A percentile compares a stretch with the other conserved stretches of the same genome.
Conservation (phyloP, 495 filamentous ascomycete species). For the Penicillium nucicola region DNA sequence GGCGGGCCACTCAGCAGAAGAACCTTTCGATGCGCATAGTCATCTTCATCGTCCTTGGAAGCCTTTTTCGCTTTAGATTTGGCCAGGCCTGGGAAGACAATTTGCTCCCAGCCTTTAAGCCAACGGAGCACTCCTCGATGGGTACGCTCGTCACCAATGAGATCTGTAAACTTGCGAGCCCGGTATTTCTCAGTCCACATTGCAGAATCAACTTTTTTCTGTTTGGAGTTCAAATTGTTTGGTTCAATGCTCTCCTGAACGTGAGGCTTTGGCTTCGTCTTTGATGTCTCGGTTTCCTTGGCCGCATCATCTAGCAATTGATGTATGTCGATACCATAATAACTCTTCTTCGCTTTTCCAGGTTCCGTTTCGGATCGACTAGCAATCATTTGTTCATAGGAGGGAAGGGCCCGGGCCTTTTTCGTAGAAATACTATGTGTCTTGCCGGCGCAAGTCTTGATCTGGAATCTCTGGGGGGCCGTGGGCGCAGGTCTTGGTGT, state of each 20-base stretch:
- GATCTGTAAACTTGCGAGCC: conserved; percentile 84
- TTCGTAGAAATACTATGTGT: conserved; percentile 53
- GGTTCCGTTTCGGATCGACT: conserved; percentile 63
- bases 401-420: conserved; percentile 40
- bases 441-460: conserved; percentile 67
- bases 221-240: conserved; percentile 29
- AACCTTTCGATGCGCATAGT: conserved; percentile 76
- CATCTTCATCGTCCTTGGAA: conserved; percentile 49
- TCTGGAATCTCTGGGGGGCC: conserved; percentile 32
- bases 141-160: conserved; percentile 91
- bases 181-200: conserved; percentile 92
- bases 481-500: conserved; percentile 11
- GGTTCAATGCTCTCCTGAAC: conserved; percentile 38
- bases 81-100: conserved; percentile 77
- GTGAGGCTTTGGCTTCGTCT: conserved; percentile 6
- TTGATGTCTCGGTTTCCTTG: conserved; percentile 38
- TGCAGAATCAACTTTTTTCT: conserved; percentile 38
- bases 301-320: conserved; percentile 67
- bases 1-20: conserved; percentile 86
- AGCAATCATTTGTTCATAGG: conserved; percentile 69
- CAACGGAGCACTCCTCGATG: conserved; percentile 88
- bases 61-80: conserved; percentile 50
- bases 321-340: conserved; percentile 91
- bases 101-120: conserved; percentile 89
- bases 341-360: conserved; percentile 74